phyloP scores from a whole-genome alignment of 2,329 filamentous ascomycete genomes.

The Xylariales sp. region DNA sequence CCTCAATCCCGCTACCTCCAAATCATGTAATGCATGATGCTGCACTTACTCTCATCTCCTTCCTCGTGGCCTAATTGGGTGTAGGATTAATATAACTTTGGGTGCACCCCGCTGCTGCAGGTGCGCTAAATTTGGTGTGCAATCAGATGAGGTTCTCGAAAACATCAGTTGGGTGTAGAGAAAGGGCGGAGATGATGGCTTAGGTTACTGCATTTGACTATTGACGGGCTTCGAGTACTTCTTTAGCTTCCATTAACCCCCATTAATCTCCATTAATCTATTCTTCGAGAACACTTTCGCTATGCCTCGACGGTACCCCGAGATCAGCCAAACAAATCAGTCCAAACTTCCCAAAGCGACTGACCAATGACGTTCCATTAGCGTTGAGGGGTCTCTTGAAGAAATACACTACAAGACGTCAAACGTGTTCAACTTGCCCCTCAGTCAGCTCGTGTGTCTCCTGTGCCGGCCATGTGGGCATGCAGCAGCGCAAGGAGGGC shows the following conservation, averaged over 20 bases:
- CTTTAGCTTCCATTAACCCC: conserved; percentile 9
- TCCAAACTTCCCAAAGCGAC: conserved; percentile 2
- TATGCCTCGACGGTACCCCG: not conserved
- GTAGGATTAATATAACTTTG: conserved; percentile 31
- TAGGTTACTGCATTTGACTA: conserved; percentile 8
- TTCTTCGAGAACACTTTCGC: conserved; percentile 28
- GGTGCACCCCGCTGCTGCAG: conserved; percentile 33
- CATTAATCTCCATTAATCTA: conserved; percentile 12
- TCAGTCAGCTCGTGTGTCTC: conserved; percentile 16
- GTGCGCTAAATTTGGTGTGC: conserved; percentile 33
- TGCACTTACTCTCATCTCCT: conserved; percentile 18
- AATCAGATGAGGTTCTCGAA: conserved; percentile 18
- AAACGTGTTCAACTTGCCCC: conserved; percentile 15
- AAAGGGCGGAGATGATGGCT: conserved; percentile 8
- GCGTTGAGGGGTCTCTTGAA: conserved; percentile 13
- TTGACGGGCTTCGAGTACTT: not conserved
- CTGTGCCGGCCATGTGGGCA: conserved; percentile 24
- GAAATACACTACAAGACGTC: conserved; percentile 8
- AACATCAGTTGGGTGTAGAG: conserved; percentile 2
- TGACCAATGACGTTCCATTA: conserved; percentile 23
- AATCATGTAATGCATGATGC: conserved; percentile 17
- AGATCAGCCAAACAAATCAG: conserved; percentile 2
- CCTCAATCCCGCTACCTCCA: conserved; percentile 12
- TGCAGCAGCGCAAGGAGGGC: conserved; percentile 18
- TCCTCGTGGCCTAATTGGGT: conserved; percentile 32